A percentile compares a stretch with the other conserved stretches of the same genome.
These are phyloP conservation scores for Prunus mume DNA, from an alignment of 306 rosid genomes.

Conservation along the genomic window DNA sequence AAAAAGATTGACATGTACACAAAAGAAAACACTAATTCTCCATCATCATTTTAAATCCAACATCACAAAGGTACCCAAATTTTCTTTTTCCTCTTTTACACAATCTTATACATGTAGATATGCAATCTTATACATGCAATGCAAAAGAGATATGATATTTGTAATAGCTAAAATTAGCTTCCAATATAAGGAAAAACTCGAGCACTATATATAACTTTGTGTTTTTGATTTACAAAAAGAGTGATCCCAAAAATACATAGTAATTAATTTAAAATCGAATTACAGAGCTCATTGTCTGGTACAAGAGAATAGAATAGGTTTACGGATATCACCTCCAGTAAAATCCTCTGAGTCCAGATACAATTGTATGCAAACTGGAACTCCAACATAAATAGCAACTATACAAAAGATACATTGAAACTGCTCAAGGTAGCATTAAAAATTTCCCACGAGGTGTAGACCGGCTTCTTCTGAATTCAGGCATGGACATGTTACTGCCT, in stretches of 20 bases:
- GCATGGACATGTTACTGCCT: conserved; percentile 46
- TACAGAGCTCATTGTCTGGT: conserved; percentile 33
- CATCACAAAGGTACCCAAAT: too few species aligned
- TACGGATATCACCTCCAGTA: conserved; percentile 25
- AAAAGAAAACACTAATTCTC: too few species aligned
- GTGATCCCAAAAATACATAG: conserved; percentile 10
- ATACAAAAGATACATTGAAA: conserved; percentile 35
- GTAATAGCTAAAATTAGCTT: background rate
- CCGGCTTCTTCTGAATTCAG: conserved; percentile 70
- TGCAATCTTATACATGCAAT: background rate
- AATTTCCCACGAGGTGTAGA: conserved; percentile 87
- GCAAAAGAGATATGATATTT: background rate
- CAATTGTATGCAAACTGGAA: conserved; percentile 28
- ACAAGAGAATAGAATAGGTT: conserved; percentile 6
- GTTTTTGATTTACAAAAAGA: conserved; percentile 19
- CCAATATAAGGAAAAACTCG: background rate
- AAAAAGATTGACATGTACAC: too few species aligned
- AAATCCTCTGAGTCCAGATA: conserved; percentile 29
- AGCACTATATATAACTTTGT: background rate
- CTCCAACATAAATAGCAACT: conserved; percentile 35
- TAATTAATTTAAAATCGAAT: conserved; percentile 23
- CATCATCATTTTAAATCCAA: too few species aligned
- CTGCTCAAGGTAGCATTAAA: conserved; percentile 52
- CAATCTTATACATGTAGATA: background rate
- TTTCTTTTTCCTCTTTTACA: background rate